These are phyloP conservation scores for Delonix regia DNA, from an alignment of 306 rosid genomes.

Conservation along the genomic window DNA sequence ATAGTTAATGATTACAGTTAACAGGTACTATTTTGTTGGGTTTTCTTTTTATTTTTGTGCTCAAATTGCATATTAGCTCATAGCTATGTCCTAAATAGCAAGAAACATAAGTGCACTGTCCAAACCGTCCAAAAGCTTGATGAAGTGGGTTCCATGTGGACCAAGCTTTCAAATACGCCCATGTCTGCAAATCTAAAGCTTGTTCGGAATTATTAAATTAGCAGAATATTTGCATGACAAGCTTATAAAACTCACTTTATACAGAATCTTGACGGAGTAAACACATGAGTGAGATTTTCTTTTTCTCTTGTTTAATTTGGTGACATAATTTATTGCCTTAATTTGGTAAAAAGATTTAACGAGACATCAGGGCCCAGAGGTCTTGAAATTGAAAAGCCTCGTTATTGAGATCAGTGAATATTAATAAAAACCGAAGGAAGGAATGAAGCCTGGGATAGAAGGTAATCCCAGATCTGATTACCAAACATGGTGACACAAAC, in stretches of 20 bases:
- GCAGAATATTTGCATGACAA: neutral
- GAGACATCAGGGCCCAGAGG: constrained; percentile 34
- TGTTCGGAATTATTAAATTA: neutral
- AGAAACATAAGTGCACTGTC: constrained; percentile 1
- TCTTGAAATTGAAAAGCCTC: constrained; percentile 30
- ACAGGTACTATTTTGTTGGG: neutral
- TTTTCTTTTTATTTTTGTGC: neutral
- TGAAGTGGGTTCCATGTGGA: constrained; percentile 39
- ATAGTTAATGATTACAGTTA: neutral
- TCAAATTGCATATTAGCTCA: constrained; percentile 18
- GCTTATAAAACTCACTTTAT: neutral
- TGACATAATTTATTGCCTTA: neutral
- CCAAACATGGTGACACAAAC: constrained; percentile 53
- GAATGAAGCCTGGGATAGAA: neutral
- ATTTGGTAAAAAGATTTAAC: constrained; percentile 27
- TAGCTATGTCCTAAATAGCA: constrained; percentile 3
- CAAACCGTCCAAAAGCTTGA: constrained; percentile 24
- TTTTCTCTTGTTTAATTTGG: neutral
- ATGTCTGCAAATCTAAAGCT: constrained; percentile 26
- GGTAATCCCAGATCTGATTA: constrained; percentile 51
- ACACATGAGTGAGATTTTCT: neutral
- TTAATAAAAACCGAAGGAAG: constrained; percentile 27
- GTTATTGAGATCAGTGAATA: constrained; percentile 18
- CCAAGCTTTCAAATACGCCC: constrained; percentile 9
- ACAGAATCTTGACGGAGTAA: constrained; percentile 15